Evolutionary conservation across 2,329 filamentous ascomycete species (phyloP).

Genomic region (Fusarium sulawesiense): DNA sequence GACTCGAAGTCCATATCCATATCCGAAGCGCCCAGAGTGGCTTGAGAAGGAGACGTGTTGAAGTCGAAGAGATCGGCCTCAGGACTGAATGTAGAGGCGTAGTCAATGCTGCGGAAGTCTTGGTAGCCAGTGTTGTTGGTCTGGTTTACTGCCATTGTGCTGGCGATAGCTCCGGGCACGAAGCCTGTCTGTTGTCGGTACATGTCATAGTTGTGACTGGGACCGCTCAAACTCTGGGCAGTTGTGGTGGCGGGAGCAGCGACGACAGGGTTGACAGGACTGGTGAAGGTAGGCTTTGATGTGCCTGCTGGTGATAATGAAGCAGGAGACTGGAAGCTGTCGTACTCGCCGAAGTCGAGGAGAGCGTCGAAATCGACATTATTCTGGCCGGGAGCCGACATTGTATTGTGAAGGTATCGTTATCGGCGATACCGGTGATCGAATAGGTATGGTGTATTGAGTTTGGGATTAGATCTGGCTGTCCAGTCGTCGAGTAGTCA

Average conservation of each 20-base stretch:
- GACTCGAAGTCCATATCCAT: constrained; percentile 72
- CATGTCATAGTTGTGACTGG: constrained; percentile 94
- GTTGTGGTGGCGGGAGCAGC: constrained; percentile 66
- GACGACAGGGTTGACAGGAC: constrained; percentile 63
- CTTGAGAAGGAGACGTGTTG: constrained; percentile 73
- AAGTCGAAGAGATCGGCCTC: constrained; percentile 78
- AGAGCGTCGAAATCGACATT: constrained; percentile 67
- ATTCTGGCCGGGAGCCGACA: constrained; percentile 57
- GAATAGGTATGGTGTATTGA: constrained; percentile 2
- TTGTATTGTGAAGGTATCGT: constrained; percentile 39
- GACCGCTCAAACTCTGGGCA: constrained; percentile 76
- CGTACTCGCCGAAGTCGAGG: constrained; percentile 72
- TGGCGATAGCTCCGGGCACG: constrained; percentile 83
- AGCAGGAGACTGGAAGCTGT: constrained; percentile 69
- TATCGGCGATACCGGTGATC: constrained; percentile 27
- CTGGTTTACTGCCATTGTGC: constrained; percentile 82
- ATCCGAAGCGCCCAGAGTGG: constrained; percentile 67
- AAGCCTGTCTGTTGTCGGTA: constrained; percentile 97
- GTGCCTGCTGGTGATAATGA: constrained; percentile 66
- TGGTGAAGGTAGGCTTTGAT: constrained; percentile 66
- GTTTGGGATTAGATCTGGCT: constrained; percentile 1
- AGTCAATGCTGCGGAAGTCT: constrained; percentile 62
- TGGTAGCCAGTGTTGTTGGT: constrained; percentile 66
- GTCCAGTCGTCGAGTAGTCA: neutral
- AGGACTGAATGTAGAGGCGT: constrained; percentile 66